Conservation (phyloP, 371 early-diverging fungal species). For the Rhizopus arrhizus region DNA sequence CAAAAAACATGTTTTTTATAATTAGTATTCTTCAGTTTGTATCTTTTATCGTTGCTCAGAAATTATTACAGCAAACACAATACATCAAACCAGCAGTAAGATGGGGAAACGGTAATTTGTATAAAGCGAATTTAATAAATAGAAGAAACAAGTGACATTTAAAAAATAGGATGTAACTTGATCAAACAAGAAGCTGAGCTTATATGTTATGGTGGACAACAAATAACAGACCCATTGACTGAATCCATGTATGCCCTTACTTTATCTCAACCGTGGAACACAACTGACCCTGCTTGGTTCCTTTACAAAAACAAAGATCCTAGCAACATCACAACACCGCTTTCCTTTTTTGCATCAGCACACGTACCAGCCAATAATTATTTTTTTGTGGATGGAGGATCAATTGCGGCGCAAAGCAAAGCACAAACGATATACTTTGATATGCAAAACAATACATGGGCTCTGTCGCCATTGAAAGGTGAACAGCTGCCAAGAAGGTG, state of each 20-base stretch:
- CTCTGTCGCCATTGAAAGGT: conserved; percentile 11
- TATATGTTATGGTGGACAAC: conserved; percentile 37
- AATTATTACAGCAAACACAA: neutral
- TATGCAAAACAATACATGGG: conserved; percentile 18
- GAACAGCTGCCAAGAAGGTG: conserved; percentile 13
- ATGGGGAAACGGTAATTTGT: conserved; percentile 29
- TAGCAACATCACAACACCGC: conserved; percentile 8
- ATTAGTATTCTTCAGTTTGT: neutral
- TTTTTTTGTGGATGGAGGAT: conserved; percentile 36
- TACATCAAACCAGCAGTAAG: conserved; percentile 17
- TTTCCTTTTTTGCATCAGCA: conserved; percentile 30
- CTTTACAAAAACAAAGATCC: conserved; percentile 2
- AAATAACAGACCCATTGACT: conserved; percentile 11
- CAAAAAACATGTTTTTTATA: no score
- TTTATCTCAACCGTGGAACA: conserved; percentile 29
- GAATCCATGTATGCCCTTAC: conserved; percentile 25
- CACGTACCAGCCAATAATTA: conserved; percentile 19
- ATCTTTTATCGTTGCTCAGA: neutral
- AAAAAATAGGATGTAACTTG: conserved; percentile 34
- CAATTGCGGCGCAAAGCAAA: conserved; percentile 1
- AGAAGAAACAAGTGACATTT: neutral
- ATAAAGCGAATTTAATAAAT: neutral
- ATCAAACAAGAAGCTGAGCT: conserved; percentile 15
- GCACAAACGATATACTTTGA: conserved; percentile 24
- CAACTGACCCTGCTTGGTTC: conserved; percentile 34